Percentiles rank a stretch among this genome's conserved stretches.
Evolutionary conservation across 139 green algal genomes (phyloP).

Genomic region (Tetraselmis chui): DNA sequence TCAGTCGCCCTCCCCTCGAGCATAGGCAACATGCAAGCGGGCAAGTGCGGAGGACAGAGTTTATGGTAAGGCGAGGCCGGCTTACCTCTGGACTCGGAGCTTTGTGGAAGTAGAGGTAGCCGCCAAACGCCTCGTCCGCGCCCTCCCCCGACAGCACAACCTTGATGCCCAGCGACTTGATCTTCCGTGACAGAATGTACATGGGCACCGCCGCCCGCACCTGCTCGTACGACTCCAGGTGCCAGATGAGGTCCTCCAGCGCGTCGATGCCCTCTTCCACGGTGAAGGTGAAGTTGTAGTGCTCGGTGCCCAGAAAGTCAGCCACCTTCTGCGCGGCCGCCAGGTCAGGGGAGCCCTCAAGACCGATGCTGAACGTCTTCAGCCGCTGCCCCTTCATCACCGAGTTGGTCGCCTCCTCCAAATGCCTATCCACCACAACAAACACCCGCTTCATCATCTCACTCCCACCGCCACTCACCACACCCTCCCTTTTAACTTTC

Average conservation of each 20-base stretch:
- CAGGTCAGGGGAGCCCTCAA: conserved; percentile 87
- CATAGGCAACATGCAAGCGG: no score
- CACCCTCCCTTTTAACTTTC: no score
- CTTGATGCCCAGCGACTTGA: conserved; percentile 92
- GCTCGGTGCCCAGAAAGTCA: conserved; percentile 83
- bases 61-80: neutral
- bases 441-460: no score
- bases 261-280: conserved; percentile 92
- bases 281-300: conserved; percentile 97
- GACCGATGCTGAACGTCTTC: conserved; percentile 87
- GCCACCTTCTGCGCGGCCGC: conserved; percentile 81
- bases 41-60: no score
- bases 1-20: no score
- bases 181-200: conserved; percentile 92
- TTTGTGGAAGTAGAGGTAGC: conserved; percentile 99
- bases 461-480: no score
- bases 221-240: conserved; percentile 91
- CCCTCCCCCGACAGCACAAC: conserved; percentile 96
- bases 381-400: conserved; percentile 51
- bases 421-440: conserved; percentile 29
- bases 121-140: conserved; percentile 91
- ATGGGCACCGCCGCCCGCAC: conserved; percentile 89
- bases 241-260: conserved; percentile 88
- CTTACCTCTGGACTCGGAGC: conserved; percentile 62
- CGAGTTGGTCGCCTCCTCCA: conserved; percentile 44